Evolutionary conservation across 805 yeast genomes (phyloP).

Genomic region (Spathaspora hagerdaliae): DNA sequence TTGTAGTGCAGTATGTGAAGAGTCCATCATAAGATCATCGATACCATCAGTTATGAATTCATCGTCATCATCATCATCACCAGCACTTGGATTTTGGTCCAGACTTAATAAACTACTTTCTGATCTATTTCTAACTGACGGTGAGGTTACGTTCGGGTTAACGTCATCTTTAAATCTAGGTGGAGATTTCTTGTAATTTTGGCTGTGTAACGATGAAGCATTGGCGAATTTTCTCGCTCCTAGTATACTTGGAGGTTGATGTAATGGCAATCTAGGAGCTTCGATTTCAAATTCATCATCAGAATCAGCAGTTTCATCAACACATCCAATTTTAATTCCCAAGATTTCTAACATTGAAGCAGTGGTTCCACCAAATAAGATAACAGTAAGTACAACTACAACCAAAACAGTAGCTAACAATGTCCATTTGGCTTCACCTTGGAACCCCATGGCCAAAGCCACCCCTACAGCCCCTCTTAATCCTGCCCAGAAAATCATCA

Average conservation of each 20-base stretch:
- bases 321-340: conserved; percentile 88
- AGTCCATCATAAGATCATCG: conserved; percentile 28
- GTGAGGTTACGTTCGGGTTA: background rate
- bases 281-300: conserved; percentile 97
- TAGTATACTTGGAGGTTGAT: conserved; percentile 4
- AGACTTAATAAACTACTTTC: conserved; percentile 3
- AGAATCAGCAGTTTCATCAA: conserved; percentile 65
- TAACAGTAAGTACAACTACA: conserved; percentile 93
- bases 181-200: background rate
- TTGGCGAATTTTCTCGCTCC: conserved; percentile 11
- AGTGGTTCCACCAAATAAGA: conserved; percentile 96
- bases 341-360: conserved; percentile 96
- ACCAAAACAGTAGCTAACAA: conserved; percentile 92
- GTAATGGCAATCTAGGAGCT: conserved; percentile 45
- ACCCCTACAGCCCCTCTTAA: conserved; percentile 99
- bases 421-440: conserved; percentile 88
- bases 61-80: conserved; percentile 14
- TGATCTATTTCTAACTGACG: conserved; percentile 2
- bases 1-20: background rate
- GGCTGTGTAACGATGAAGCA: conserved; percentile 8
- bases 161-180: background rate
- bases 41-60: conserved; percentile 26
- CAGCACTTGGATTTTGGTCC: background rate
- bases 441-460: conserved; percentile 95
- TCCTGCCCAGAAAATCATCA: conserved; percentile 99